Evolutionary conservation across 164 flowering plant genomes (phyloP), one percentile per base, ranked within the genome.

Genomic region (Nelumbo lutea): DNA sequence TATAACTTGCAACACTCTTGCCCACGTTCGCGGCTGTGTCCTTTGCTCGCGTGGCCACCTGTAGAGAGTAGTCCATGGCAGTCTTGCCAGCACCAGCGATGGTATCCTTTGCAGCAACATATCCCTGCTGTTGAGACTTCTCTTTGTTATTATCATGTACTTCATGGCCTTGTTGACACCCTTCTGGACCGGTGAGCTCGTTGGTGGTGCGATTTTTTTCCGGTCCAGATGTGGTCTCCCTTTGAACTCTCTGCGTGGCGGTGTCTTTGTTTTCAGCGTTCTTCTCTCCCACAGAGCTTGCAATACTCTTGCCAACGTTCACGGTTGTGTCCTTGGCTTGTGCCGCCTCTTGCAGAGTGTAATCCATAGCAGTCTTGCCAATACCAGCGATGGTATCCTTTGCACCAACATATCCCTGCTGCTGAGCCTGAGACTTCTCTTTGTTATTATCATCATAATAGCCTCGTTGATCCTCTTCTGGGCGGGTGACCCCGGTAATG

Each of bases 271-370:
- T 79, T 46, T 73, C 73, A 0, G 66, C 39, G 1, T 76, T 72
- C 59, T 79, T 77, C 56, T 76, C 72, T 3, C 64, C 42, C 0
- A 59, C 73, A 9, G 67, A 50, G 2, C 68, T 44, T 0, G 77
- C 74, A 0, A 80, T 68, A 2, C 56, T 64, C 50, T 71, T 65
- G 65, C 43, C 61, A 40, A 57, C 68, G n/a, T 44, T 10, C 3
- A n/a, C 43, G 59, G 68, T 61, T 1, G 64, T 38, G 42, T 77
- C 73, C 62, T 75, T 75, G 45, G 81, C 79, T 65, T 74, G 68
- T 8, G 68, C 62, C n/a, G 80, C 81, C 65, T 78, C 81, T 40
- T 83, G 82, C 1, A 60, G 73, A 0, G 76, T 67, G 15, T 68
- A 69, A 8, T 62, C 51, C 1, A 72, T 72, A 0, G 70, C 70